Conservation (phyloP, 2,329 filamentous ascomycete species). For the Helicocarpus griseus region DNA sequence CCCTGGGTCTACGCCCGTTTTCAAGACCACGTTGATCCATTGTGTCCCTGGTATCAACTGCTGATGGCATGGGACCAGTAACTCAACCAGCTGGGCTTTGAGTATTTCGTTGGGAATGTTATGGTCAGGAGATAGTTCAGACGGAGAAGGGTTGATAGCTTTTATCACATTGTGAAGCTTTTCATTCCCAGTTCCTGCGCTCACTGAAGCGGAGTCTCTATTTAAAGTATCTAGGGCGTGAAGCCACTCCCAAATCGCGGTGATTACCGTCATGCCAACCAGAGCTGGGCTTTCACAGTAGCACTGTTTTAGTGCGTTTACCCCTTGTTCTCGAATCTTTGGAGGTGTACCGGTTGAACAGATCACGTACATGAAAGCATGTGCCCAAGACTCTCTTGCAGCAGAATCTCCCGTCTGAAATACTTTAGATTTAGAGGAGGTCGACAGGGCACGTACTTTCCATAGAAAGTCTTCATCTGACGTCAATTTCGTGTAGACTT, state of each 20-base stretch:
- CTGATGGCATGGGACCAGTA: conserved; percentile 68
- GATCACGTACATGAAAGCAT: conserved; percentile 72
- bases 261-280: conserved; percentile 55
- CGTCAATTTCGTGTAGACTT: conserved; percentile 72
- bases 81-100: conserved; percentile 61
- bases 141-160: conserved; percentile 29
- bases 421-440: conserved; percentile 48
- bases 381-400: conserved; percentile 65
- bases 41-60: conserved; percentile 66
- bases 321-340: conserved; percentile 54
- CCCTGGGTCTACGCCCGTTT: conserved; percentile 73
- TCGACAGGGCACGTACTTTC: conserved; percentile 60
- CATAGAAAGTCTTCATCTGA: conserved; percentile 68
- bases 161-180: conserved; percentile 52
- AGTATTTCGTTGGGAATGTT: conserved; percentile 42
- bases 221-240: conserved; percentile 57
- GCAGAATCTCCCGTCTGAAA: conserved; percentile 37
- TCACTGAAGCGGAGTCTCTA: conserved; percentile 63
- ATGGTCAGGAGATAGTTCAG: conserved; percentile 18
- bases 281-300: conserved; percentile 52
- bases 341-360: conserved; percentile 53
- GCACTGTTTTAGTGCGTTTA: conserved; percentile 50
- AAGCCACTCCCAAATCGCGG: conserved; percentile 74
- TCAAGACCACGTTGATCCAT: conserved; percentile 85
- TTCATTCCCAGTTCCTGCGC: conserved; percentile 54